Evolutionary conservation across 768 basidiomycete genomes (phyloP), one percentile per base, ranked within the genome.

Genomic region (Rubroboletus satanas): DNA sequence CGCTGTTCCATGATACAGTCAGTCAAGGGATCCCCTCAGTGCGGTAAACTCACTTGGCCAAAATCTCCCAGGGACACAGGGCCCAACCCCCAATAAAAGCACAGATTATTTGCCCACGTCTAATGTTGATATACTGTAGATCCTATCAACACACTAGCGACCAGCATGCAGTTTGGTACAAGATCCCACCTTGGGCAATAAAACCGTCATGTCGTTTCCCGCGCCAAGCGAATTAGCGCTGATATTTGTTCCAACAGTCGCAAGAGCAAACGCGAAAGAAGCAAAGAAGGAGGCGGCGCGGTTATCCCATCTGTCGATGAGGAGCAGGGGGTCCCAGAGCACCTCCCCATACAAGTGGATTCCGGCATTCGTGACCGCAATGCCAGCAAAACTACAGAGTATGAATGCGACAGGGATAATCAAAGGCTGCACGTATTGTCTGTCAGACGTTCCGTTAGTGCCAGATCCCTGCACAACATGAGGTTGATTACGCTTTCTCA

Each of bases 281-380:
- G 83, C 83, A 64, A 95, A 94, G 76, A 95, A 95, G 7, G 86
- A 84, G 0, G 87, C 90, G 0, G 89, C 85, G 33, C 93, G 84
- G 68, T 90, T 93, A 61, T 88, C 82, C 91, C 91, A 94, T 33
- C 75, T 76, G 66, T 88, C 82, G 62, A 93, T 87, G 58, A 93
- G 80, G 50, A 73, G 73, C 4, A 88, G 77, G 0, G 90, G 91
- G 63, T 93, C 86, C 92, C 65, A 66, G 15, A 66, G 60, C 14
- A 66, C 57, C 23, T 66, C 65, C 43, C 62, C 92, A 87, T 61
- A 80, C 62, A 62, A 76, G 71, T 46, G 73, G 63, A 85, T 77
- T 8, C 87, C 89, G 0, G 90, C 87, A 10, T 83, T 84, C 1
- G 93, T 90, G 18, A 91, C 87, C 6, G 87, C 84, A 56, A 94